Percentiles rank a stretch among this genome's conserved stretches.
These are phyloP conservation scores for Pseudogymnoascus sp. DNA, from an alignment of 2,329 filamentous ascomycete genomes.

Conservation along the genomic window DNA sequence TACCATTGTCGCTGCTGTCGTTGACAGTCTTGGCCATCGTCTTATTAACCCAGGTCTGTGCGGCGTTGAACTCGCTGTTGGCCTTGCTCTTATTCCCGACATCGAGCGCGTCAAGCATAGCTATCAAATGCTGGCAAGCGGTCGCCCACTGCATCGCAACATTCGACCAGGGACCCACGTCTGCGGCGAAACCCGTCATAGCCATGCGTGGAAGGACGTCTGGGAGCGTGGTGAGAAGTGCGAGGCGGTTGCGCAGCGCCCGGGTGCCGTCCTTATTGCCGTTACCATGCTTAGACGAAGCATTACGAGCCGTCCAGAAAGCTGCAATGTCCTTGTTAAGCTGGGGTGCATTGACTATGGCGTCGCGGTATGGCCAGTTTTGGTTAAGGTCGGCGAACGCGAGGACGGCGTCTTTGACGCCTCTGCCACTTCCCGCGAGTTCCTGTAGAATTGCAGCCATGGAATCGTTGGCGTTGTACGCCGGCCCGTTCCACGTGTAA, in stretches of 20 bases:
- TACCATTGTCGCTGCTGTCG: neutral
- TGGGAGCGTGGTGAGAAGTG: neutral
- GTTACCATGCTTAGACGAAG: neutral
- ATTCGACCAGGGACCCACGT: constrained; percentile 18
- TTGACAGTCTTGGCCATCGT: neutral
- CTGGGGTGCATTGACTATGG: constrained; percentile 14
- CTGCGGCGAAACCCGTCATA: constrained; percentile 15
- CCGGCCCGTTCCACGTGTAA: constrained; percentile 19
- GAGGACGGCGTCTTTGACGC: constrained; percentile 12
- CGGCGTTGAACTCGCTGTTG: neutral
- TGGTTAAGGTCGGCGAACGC: constrained; percentile 19
- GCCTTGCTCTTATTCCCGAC: constrained; percentile 14
- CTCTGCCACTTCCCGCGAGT: neutral
- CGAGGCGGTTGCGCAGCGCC: neutral
- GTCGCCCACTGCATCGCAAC: constrained; percentile 18
- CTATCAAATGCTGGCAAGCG: constrained; percentile 18
- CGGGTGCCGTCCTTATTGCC: neutral
- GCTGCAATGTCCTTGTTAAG: constrained; percentile 16
- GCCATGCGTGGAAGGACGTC: constrained; percentile 9
- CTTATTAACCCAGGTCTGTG: neutral
- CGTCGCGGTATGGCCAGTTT: constrained; percentile 19
- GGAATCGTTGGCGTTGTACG: constrained; percentile 16
- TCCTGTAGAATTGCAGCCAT: neutral
- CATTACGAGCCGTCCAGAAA: constrained; percentile 15
- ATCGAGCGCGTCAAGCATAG: constrained; percentile 16